Evolutionary conservation across 2,329 filamentous ascomycete genomes (phyloP), one percentile per base, ranked within the genome.

Genomic region (Aspergillus piperis): DNA sequence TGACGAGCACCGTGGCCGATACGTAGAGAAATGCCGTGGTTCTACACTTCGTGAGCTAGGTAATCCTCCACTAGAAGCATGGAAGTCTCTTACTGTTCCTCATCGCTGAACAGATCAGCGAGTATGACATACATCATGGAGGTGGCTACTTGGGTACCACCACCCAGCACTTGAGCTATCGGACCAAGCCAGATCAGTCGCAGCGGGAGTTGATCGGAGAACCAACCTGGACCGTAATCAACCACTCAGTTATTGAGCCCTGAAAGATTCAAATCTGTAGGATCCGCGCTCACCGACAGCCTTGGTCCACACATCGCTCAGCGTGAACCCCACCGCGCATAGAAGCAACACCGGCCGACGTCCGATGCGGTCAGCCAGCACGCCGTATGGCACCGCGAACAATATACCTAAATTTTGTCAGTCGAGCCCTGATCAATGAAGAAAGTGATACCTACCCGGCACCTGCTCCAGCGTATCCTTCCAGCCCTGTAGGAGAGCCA

Each of bases 351-450:
- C 5, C 23, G 70, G 68, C 17, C 63, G 69, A 17, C 72, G 68
- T 15, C 72, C 72, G 56, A 66, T 67, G n/a, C 64, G 68, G 61
- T 75, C 72, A 0, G 71, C 65, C 6, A 73, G 57, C 1, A 74
- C 59, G 0, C 72, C 72, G 32, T 69, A 73, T 1, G 72, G 71
- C 8, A 75, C 54, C 3, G 69, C 67, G 15, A 74, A 44, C 41
- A 44, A 7, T 19, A 44, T 44, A 7, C 41, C 41, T 44, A 13
- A 5, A 2, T 4, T 2, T 11, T 5, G 10, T 44, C 23, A 44
- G 41, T 23, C 11, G 4, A 11, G 17, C 11, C 4, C 41, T 3
- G 41, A 6, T 44, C 3, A 11, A 6, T 21, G 41, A 44, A 19
- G 17, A 19, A 10, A 21, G n/a, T 11, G 3, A 21, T 8, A 4